These are phyloP conservation scores for Ustilago esculenta DNA, from an alignment of 1,284 basidiomycete genomes.

Conservation along the genomic window DNA sequence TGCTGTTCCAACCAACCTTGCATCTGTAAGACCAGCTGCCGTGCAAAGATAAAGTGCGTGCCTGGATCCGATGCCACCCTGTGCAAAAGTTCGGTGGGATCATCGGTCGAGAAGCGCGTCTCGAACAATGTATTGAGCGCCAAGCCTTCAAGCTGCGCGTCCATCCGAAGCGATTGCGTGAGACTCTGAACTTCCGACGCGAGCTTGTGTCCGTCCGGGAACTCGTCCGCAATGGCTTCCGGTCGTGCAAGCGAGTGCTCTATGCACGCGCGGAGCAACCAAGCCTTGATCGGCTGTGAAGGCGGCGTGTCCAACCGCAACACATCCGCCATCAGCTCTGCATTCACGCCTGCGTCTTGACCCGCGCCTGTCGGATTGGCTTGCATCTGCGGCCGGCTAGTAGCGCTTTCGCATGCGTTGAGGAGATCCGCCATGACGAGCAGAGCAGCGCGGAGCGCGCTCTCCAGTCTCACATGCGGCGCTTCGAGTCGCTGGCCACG, in stretches of 20 bases:
- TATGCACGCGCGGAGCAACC: slow-evolving; percentile 42
- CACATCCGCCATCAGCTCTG: slow-evolving; percentile 14
- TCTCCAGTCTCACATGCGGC: slow-evolving; percentile 38
- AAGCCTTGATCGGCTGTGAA: slow-evolving; percentile 40
- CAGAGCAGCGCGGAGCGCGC: slow-evolving; percentile 27
- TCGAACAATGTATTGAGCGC: slow-evolving; percentile 33
- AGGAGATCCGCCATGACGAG: slow-evolving; percentile 27
- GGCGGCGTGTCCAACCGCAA: slow-evolving; percentile 35
- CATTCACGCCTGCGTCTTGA: not conserved
- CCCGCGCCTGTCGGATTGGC: not conserved
- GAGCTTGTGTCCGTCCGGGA: slow-evolving; percentile 40
- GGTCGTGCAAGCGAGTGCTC: slow-evolving; percentile 41
- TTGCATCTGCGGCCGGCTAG: not conserved
- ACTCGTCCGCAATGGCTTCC: slow-evolving; percentile 47
- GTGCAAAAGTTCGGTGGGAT: slow-evolving; percentile 36
- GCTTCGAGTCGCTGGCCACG: slow-evolving; percentile 31
- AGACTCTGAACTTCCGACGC: slow-evolving; percentile 45
- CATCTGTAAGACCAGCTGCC: slow-evolving; percentile 30
- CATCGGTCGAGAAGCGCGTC: slow-evolving; percentile 28
- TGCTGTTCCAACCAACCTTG: slow-evolving; percentile 36
- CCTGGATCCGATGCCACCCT: slow-evolving; percentile 42
- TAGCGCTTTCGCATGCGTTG: slow-evolving; percentile 29
- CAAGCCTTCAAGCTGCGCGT: slow-evolving; percentile 44
- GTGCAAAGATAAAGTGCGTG: slow-evolving; percentile 38
- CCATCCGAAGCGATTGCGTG: slow-evolving; percentile 38